These are phyloP conservation scores for Tricholoma terreum DNA, from an alignment of 768 basidiomycete species.

Conservation along the genomic window DNA sequence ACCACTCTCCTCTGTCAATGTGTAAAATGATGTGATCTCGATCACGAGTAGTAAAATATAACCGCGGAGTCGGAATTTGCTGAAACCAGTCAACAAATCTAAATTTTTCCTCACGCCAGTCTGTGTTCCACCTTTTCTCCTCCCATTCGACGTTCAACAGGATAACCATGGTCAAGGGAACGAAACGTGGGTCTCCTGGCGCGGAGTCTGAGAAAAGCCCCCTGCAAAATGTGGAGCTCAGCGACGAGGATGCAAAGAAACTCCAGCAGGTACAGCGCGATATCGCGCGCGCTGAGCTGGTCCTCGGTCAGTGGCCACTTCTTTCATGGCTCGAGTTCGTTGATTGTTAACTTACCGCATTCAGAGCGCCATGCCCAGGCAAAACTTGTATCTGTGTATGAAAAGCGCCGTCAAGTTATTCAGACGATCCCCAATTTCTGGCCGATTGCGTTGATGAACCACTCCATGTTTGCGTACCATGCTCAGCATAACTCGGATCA, in stretches of 20 bases:
- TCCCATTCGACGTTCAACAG: conserved; percentile 15
- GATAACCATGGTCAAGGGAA: conserved; percentile 43
- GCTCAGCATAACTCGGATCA: conserved; percentile 75
- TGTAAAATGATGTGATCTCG: no score
- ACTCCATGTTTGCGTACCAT: conserved; percentile 58
- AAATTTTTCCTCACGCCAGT: conserved; percentile 11
- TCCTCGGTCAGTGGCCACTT: conserved; percentile 53
- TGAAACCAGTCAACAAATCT: conserved; percentile 22
- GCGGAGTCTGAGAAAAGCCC: conserved; percentile 72
- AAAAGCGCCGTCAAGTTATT: conserved; percentile 63
- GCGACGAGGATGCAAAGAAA: conserved; percentile 69
- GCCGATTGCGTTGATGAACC: conserved; percentile 82
- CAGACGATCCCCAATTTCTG: conserved; percentile 77
- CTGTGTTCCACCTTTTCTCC: conserved; percentile 13
- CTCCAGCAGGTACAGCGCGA: conserved; percentile 65
- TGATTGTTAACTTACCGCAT: not conserved
- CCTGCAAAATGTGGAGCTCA: conserved; percentile 63
- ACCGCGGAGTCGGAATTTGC: conserved; percentile 23
- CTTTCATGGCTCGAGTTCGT: not conserved
- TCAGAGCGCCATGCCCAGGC: conserved; percentile 65
- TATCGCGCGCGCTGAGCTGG: conserved; percentile 65
- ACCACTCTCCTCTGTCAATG: no score
- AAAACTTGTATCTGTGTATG: conserved; percentile 58
- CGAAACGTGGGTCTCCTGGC: conserved; percentile 80
- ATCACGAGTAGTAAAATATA: conserved; percentile 5